Base-by-base conservation (phyloP, 208 protist genomes). In the Porcisia hertigi region DNA sequence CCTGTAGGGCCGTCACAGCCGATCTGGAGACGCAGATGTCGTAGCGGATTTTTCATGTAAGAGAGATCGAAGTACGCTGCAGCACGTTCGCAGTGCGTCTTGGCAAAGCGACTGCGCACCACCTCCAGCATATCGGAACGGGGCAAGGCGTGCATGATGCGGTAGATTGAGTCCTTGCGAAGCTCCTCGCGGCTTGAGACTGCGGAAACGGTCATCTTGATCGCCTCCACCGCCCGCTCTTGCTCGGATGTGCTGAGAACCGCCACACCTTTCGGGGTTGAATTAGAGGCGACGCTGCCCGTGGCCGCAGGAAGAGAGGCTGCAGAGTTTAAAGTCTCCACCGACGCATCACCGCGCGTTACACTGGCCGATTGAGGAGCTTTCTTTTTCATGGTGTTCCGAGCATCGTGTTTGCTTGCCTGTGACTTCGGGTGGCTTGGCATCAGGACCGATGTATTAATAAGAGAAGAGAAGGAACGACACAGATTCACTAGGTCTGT, bases 51-150 rank as follows among this genome's bases (percentile, higher is more conserved):
- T 55, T 84, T 82, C 85, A 83, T 96, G 76, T 84, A 97, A 65
- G 84, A 90, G 23, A 71, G 53, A 66, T 94, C 86, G 78, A 97
- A 96, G 72, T 95, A 95, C 11, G 58, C 66, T 2, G 86, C 87
- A 12, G 93, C 93, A 25, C 90, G 88, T 57, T 87, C 81, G 82
- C 93, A 97, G 60, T 95, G 88, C 60, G 75, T 57, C 14, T 57
- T 59, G n/a, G 81, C 86, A 77, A 97, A 94, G 36, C 86, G 85
- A 62, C 90, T 95, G 45, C 86, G 86, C 53, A 91, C 79, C 59
- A 97, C 83, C 80, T 97, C 89, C 77, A 97, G 82, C 57, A 93
- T 64, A 71, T 97, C 93, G 0, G 91, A 96, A 47, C 93, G 91
- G 16, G 90, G 91, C 47, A 88, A 69, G 8, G 76, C 57, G 77